Percentiles rank a stretch among this genome's conserved stretches.
Conservation (phyloP, 1,284 basidiomycete genomes). For the Erythrobasidium hasegawianum region DNA sequence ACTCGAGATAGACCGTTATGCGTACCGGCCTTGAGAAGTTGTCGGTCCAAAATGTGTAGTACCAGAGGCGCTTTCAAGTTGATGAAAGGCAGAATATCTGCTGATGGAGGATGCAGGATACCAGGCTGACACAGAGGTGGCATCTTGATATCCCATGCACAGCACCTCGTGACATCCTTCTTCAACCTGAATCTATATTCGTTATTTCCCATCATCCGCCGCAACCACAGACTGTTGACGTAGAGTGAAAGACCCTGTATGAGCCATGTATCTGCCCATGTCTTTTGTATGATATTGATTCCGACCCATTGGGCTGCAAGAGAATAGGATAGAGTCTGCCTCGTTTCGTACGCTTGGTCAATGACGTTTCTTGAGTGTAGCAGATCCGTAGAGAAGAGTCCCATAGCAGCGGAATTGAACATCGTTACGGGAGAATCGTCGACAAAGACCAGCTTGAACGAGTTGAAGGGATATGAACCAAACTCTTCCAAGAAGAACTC, state of each 20-base stretch:
- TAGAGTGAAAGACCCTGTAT: slow-evolving; percentile 88
- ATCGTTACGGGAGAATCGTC: slow-evolving; percentile 75
- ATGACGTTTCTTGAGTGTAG: slow-evolving; percentile 84
- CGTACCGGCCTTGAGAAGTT: slow-evolving; percentile 89
- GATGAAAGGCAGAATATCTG: slow-evolving; percentile 73
- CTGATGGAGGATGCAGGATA: slow-evolving; percentile 72
- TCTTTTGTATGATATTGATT: slow-evolving; percentile 90
- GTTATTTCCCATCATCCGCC: slow-evolving; percentile 87
- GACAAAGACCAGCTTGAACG: slow-evolving; percentile 94
- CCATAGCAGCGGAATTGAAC: slow-evolving; percentile 78
- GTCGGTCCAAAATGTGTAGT: slow-evolving; percentile 89
- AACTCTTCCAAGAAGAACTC: slow-evolving; percentile 86
- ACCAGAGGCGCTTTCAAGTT: slow-evolving; percentile 94
- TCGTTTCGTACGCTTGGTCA: slow-evolving; percentile 87
- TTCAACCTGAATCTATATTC: slow-evolving; percentile 94
- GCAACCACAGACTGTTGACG: slow-evolving; percentile 82
- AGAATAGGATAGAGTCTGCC: slow-evolving; percentile 79
- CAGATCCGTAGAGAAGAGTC: slow-evolving; percentile 74
- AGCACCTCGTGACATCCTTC: slow-evolving; percentile 93
- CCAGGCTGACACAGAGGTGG: slow-evolving; percentile 91
- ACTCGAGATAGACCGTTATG: slow-evolving; percentile 90
- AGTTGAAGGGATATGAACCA: slow-evolving; percentile 89
- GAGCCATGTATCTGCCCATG: slow-evolving; percentile 95
- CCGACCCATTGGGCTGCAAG: slow-evolving; percentile 96
- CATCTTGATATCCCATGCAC: slow-evolving; percentile 80